A percentile compares a stretch with the other conserved stretches of the same genome.
phyloP scores from a whole-genome alignment of 2,329 filamentous ascomycete genomes.

The Penicillium hordei region DNA sequence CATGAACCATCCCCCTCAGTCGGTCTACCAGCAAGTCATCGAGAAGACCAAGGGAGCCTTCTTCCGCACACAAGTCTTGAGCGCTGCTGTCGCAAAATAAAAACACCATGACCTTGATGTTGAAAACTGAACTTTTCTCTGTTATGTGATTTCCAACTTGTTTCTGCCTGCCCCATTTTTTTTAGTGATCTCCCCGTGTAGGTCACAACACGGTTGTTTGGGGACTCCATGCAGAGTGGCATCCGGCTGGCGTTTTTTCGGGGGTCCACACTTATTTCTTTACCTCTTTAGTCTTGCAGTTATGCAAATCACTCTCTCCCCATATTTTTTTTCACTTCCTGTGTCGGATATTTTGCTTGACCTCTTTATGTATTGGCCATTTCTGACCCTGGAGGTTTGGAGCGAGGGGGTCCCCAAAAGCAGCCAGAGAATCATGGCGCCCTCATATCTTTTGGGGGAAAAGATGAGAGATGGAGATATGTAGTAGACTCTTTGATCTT shows the following conservation, averaged over 20 bases:
- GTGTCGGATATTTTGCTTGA: constrained; percentile 19
- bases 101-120: constrained; percentile 29
- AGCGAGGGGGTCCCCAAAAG: constrained; percentile 16
- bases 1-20: constrained; percentile 99
- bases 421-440: constrained; percentile 14
- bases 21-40: constrained; percentile 98
- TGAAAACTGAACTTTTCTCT: constrained; percentile 32
- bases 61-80: constrained; percentile 96
- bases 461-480: constrained; percentile 19
- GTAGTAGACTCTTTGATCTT: constrained; percentile 25
- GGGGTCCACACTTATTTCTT: constrained; percentile 37
- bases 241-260: constrained; percentile 45
- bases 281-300: constrained; percentile 25
- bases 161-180: constrained; percentile 33
- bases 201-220: constrained; percentile 32
- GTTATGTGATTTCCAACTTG: constrained; percentile 34
- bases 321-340: constrained; percentile 26
- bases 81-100: constrained; percentile 54
- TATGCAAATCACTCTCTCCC: constrained; percentile 26
- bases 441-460: constrained; percentile 8
- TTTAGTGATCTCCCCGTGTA: constrained; percentile 34
- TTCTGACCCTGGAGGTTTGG: constrained; percentile 17
- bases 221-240: constrained; percentile 41
- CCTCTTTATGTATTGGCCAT: constrained; percentile 15
- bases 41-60: constrained; percentile 98